phyloP scores from a whole-genome alignment of 2,329 filamentous ascomycete genomes.

The Claviceps sp. region DNA sequence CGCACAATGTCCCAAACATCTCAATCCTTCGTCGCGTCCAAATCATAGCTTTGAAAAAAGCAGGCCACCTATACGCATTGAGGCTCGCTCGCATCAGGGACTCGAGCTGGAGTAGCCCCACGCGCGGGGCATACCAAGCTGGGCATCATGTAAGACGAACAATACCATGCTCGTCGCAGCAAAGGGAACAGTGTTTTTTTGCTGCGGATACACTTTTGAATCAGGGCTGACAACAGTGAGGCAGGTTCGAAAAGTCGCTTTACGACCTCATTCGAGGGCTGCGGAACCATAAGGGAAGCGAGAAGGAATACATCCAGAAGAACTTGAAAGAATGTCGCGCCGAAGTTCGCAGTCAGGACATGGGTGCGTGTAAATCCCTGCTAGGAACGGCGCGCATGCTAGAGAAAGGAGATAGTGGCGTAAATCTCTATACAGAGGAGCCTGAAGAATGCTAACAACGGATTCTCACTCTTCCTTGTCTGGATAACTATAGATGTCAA shows the following conservation, averaged over 20 bases:
- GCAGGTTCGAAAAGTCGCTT: slow-evolving; percentile 96
- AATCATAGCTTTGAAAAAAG: slow-evolving; percentile 7
- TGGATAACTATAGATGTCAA: slow-evolving; percentile 57
- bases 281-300: slow-evolving; percentile 87
- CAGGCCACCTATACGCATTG: neutral
- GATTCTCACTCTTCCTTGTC: neutral
- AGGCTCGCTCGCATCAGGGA: slow-evolving; percentile 1
- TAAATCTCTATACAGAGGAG: neutral
- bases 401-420: too few relatives aligned
- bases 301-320: slow-evolving; percentile 89
- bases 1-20: slow-evolving; percentile 13
- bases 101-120: slow-evolving; percentile 9
- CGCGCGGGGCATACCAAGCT: slow-evolving; percentile 13
- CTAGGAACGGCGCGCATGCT: too few relatives aligned
- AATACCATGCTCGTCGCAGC: neutral
- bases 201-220: neutral
- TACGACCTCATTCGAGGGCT: slow-evolving; percentile 97
- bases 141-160: slow-evolving; percentile 2
- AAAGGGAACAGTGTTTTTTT: neutral
- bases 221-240: neutral
- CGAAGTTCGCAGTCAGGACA: slow-evolving; percentile 86
- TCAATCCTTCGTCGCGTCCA: slow-evolving; percentile 7
- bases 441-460: neutral
- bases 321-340: slow-evolving; percentile 88
- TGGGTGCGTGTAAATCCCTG: slow-evolving; percentile 44